Evolutionary conservation across 305 asterid species (phyloP).

Genomic region (Fraxinus greggii): DNA sequence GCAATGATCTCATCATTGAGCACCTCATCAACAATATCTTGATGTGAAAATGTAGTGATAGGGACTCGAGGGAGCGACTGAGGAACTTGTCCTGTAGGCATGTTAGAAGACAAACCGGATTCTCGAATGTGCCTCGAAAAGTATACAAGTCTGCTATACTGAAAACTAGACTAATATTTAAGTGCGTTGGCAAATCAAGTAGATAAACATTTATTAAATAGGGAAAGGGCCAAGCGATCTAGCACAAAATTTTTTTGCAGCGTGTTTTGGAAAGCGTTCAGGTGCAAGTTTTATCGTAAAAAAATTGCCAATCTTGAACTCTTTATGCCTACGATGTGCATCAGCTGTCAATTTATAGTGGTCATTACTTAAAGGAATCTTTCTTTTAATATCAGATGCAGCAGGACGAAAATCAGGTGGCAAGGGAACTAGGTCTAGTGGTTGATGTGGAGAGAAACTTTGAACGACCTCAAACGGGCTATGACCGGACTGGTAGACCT

Average conservation of each 20-base stretch:
- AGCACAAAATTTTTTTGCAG: neutral
- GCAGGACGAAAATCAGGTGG: neutral
- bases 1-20: neutral
- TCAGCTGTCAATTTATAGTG: neutral
- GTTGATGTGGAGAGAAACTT: neutral
- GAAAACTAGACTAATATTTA: neutral
- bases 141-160: neutral
- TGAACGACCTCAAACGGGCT: neutral
- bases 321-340: neutral
- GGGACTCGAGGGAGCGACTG: neutral
- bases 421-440: neutral
- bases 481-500: neutral
- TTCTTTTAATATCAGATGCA: neutral
- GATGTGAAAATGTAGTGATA: neutral
- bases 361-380: neutral
- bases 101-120: neutral
- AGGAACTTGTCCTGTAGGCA: neutral
- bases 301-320: no score
- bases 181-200: neutral
- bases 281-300: neutral
- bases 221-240: neutral
- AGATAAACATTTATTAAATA: neutral
- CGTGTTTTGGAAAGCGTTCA: neutral
- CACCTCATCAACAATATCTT: neutral
- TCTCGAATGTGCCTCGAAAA: neutral